Base-by-base conservation (phyloP, 805 yeast genomes). In the Myxozyma sirexii region DNA sequence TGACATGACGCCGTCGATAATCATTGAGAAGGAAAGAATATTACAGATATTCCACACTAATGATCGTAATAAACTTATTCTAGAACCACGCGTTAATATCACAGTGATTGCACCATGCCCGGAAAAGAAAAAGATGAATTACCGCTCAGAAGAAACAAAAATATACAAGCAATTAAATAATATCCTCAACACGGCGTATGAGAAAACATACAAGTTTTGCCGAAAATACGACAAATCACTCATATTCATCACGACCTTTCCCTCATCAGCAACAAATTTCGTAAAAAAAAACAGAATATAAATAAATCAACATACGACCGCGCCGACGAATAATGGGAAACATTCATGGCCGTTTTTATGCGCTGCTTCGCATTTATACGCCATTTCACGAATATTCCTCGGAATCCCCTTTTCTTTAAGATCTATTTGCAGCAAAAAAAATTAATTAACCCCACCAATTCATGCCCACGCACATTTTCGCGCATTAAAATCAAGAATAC, bases 31-130 rank as follows among this genome's bases (percentile, higher is more conserved):
- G 8, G 60, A 37, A 12, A 60, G 17, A 19, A 60, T 47, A 29
- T 60, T 60, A 4, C 58, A 45, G 12, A 57, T 56, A 46, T 56
- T 60, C 61, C 64, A 60, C 4, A 56, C 61, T 15, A 60, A 26
- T 17, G 64, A 60, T 3, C 64, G 38, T 10, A 56, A 17, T 24
- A 59, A 26, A 26, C 63, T 59, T 31, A 54, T 6, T 17, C 61
- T 57, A 37, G 19, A 10, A 21, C n/a, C n/a, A 15, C 21, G 24
- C 17, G 47, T n/a, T 15, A 38, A 5, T 13, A 19, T 27, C 21
- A 24, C 4, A 43, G 13, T 6, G 8, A 17, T 4, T 21, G 3
- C 37, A n/a, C 17, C 21, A 19, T n/a, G 21, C 27, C 17, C 4
- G 13, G 8, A 17, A 26, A 17, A 12, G 29, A 3, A 26, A 35